A percentile compares a stretch with the other conserved stretches of the same genome.
phyloP scores from a whole-genome alignment of 73 alveolate genomes.

The Paramecium sonneborni region DNA sequence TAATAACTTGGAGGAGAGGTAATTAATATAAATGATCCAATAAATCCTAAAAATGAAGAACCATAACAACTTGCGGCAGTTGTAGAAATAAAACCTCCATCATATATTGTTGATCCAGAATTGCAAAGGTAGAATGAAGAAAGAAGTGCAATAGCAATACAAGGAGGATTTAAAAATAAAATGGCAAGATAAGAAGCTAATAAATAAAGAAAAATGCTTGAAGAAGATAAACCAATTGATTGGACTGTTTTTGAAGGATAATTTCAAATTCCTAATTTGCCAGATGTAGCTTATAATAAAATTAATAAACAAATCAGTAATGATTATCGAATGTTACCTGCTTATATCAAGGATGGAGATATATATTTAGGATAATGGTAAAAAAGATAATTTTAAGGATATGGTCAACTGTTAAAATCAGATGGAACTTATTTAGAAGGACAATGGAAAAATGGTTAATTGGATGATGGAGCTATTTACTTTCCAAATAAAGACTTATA shows the following conservation, averaged over 20 bases:
- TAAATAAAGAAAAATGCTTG: not conserved
- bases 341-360: not conserved
- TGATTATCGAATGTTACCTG: not conserved
- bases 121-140: not conserved
- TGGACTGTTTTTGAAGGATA: not conserved
- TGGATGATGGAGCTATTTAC: not conserved
- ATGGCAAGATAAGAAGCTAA: not conserved
- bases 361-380: conserved; percentile 13
- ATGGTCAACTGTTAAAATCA: not conserved
- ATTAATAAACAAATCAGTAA: not conserved
- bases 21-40: not conserved
- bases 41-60: not conserved
- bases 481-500: conserved; percentile 30
- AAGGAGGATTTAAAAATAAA: not conserved
- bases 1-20: not conserved
- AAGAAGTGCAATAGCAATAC: not conserved
- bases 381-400: not conserved
- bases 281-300: not conserved
- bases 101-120: not conserved
- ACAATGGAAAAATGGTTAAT: conserved; percentile 18
- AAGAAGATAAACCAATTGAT: conserved; percentile 26
- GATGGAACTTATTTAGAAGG: conserved; percentile 55
- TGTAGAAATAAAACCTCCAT: no score
- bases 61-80: not conserved
- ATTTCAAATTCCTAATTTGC: not conserved